Conservation (phyloP, 2,329 filamentous ascomycete genomes). For the Colletotrichum sp. region DNA sequence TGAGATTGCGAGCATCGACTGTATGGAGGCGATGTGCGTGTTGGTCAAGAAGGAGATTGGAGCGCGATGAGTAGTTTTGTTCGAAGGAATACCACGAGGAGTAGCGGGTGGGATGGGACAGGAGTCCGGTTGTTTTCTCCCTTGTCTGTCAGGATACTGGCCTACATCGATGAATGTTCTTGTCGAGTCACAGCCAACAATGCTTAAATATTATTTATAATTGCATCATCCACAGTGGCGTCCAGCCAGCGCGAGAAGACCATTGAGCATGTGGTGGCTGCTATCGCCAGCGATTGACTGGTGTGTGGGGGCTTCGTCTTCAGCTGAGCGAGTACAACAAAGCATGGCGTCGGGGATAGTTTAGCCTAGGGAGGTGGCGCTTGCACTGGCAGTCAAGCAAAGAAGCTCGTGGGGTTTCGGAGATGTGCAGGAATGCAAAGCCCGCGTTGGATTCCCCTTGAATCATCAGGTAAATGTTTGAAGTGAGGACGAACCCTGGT, state of each 20-base stretch:
- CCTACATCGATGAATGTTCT: neutral
- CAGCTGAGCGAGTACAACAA: neutral
- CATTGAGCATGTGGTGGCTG: neutral
- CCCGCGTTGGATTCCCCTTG: neutral
- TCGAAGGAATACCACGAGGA: neutral
- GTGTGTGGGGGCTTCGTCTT: neutral
- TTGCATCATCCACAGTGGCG: neutral
- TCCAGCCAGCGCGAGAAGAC: neutral
- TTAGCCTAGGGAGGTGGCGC: neutral
- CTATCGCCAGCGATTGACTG: neutral
- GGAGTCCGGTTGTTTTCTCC: neutral
- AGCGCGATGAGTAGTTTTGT: neutral
- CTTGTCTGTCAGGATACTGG: neutral
- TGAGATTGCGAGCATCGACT: conserved; percentile 31
- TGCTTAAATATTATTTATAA: neutral
- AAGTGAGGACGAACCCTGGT: neutral
- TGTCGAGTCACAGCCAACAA: neutral
- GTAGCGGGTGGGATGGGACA: neutral
- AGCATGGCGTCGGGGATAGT: neutral
- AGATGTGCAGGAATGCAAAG: neutral
- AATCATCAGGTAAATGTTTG: neutral
- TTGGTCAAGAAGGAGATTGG: conserved; percentile 27
- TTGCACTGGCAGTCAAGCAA: neutral
- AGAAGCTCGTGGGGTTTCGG: neutral
- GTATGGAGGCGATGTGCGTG: conserved; percentile 32